A percentile compares a stretch with the other conserved stretches of the same genome.
Evolutionary conservation across 2,329 filamentous ascomycete species (phyloP).

Genomic region (Pseudogymnoascus sp.): DNA sequence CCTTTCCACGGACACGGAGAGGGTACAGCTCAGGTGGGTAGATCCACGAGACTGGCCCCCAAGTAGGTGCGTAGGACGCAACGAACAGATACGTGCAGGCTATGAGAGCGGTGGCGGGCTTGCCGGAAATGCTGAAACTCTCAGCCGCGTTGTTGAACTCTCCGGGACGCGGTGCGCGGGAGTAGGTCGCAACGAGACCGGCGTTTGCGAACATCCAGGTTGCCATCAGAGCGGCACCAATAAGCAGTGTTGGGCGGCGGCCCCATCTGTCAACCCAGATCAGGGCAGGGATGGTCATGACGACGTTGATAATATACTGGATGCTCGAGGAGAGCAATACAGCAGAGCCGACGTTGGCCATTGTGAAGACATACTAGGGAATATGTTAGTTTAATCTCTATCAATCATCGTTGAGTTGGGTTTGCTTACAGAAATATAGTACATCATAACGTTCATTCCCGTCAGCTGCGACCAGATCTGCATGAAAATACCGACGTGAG

Average conservation of each 20-base stretch:
- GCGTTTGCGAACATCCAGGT: slow-evolving; percentile 40
- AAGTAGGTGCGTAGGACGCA: slow-evolving; percentile 41
- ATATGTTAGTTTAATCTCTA: no score
- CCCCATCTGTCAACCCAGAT: slow-evolving; percentile 71
- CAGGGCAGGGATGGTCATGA: slow-evolving; percentile 70
- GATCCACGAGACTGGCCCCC: slow-evolving; percentile 39
- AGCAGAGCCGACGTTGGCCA: slow-evolving; percentile 44
- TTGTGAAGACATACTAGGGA: slow-evolving; percentile 54
- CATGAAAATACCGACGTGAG: slow-evolving; percentile 62
- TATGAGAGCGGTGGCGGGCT: slow-evolving; percentile 50
- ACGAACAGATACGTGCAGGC: slow-evolving; percentile 61
- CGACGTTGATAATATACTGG: slow-evolving; percentile 72
- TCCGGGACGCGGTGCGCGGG: slow-evolving; percentile 27
- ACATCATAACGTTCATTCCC: slow-evolving; percentile 72
- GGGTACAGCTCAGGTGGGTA: slow-evolving; percentile 44
- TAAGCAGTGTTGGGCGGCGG: slow-evolving; percentile 59
- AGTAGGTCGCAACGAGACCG: slow-evolving; percentile 39
- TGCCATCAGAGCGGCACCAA: slow-evolving; percentile 48
- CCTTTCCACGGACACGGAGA: slow-evolving; percentile 44
- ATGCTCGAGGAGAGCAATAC: slow-evolving; percentile 61
- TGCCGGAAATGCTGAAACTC: slow-evolving; percentile 42
- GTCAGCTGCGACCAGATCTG: slow-evolving; percentile 73
- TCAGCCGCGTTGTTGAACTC: slow-evolving; percentile 36
- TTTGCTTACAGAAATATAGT: slow-evolving; percentile 46
- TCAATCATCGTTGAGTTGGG: no score